Evolutionary conservation across 495 filamentous ascomycete genomes (phyloP).

Genomic region (Saxophila tyrrhenica): DNA sequence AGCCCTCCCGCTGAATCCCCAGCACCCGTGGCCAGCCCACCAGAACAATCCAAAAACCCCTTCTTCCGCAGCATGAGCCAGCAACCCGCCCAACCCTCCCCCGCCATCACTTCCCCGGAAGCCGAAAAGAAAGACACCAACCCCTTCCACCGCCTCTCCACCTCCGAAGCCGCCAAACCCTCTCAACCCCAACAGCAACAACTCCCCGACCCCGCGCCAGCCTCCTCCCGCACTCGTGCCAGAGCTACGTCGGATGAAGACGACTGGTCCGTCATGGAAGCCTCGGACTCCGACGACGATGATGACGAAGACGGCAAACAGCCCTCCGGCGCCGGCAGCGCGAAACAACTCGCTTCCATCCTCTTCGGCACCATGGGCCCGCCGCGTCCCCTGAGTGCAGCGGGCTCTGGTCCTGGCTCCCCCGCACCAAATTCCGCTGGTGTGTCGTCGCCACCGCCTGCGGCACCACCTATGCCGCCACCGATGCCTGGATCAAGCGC

Average conservation of each 20-base stretch:
- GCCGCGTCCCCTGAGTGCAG: constrained; percentile 73
- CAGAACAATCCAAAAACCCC: constrained; percentile 36
- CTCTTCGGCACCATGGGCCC: constrained; percentile 97
- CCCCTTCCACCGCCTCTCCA: constrained; percentile 85
- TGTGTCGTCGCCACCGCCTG: constrained; percentile 28
- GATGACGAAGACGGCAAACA: constrained; percentile 53
- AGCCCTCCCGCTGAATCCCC: constrained; percentile 10
- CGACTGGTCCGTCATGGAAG: constrained; percentile 75
- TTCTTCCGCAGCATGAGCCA: constrained; percentile 60
- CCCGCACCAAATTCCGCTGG: constrained; percentile 2
- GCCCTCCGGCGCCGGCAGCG: constrained; percentile 63
- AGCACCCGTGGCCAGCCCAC: constrained; percentile 27
- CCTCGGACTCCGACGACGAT: constrained; percentile 38
- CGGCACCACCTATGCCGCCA: constrained; percentile 43
- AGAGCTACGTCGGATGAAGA: constrained; percentile 62
- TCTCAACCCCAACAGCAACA: constrained; percentile 17
- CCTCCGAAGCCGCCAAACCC: constrained; percentile 28
- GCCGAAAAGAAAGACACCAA: constrained; percentile 61
- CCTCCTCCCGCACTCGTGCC: constrained; percentile 34
- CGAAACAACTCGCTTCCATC: constrained; percentile 79
- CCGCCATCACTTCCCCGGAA: constrained; percentile 31
- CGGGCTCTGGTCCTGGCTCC: constrained; percentile 36
- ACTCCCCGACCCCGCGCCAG: constrained; percentile 14
- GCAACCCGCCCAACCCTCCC: constrained; percentile 11
- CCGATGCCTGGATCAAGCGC: constrained; percentile 42